Evolutionary conservation across 176 grass and related monocot species (phyloP).

Genomic region (Urochloa ruziziensis): DNA sequence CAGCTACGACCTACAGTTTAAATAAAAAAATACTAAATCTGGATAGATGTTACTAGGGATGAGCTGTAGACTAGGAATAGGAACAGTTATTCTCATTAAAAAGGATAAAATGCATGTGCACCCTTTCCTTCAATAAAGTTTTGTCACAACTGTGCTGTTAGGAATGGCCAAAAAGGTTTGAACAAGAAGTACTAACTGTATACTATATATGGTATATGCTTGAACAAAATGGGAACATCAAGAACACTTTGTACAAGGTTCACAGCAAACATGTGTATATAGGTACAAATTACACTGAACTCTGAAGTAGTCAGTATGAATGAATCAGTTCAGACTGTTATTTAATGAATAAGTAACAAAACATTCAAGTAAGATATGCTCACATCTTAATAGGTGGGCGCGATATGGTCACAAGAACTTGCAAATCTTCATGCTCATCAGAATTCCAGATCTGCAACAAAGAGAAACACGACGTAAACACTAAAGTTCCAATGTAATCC

Average conservation of each 20-base stretch:
- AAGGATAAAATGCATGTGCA: neutral
- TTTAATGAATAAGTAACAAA: neutral
- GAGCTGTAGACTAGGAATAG: neutral
- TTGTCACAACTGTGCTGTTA: neutral
- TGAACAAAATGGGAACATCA: neutral
- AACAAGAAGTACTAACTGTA: neutral
- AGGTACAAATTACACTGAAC: neutral
- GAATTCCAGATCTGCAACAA: conserved; percentile 76
- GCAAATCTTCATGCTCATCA: conserved; percentile 76
- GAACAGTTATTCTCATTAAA: neutral
- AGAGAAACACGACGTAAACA: conserved; percentile 11
- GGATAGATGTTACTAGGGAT: neutral
- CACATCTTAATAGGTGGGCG: conserved; percentile 87
- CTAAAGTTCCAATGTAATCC: neutral
- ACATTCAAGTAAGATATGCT: conserved; percentile 34
- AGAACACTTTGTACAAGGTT: neutral
- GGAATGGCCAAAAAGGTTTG: neutral
- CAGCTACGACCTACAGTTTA: neutral
- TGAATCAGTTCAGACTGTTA: neutral
- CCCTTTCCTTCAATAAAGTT: neutral
- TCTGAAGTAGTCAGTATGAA: neutral
- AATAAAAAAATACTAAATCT: neutral
- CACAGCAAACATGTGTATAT: neutral
- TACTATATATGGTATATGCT: neutral
- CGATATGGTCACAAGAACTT: conserved; percentile 83